phyloP scores from a whole-genome alignment of 2,329 filamentous ascomycete genomes.

The Nothomitra cinnamomea region DNA sequence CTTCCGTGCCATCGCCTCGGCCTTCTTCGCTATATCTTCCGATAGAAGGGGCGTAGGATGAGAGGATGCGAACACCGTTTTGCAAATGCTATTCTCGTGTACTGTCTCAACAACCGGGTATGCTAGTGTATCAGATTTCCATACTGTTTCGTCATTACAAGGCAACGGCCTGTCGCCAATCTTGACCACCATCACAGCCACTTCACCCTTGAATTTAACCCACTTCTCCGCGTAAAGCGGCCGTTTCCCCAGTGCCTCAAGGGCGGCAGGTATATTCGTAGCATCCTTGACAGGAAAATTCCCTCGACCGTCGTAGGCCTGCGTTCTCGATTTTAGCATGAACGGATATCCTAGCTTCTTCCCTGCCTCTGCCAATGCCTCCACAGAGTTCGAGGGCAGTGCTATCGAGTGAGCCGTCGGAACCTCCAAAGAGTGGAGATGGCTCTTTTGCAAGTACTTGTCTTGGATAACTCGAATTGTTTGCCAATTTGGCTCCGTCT shows the following conservation, averaged over 20 bases:
- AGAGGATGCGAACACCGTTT: conserved; percentile 75
- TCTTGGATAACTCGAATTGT: conserved; percentile 84
- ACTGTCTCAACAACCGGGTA: conserved; percentile 90
- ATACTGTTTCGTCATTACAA: conserved; percentile 24
- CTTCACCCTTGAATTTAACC: conserved; percentile 68
- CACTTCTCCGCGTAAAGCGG: conserved; percentile 82
- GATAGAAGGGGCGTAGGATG: conserved; percentile 17
- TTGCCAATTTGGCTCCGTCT: conserved; percentile 67
- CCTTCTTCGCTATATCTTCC: conserved; percentile 40
- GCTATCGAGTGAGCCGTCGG: conserved; percentile 56
- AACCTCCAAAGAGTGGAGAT: conserved; percentile 50
- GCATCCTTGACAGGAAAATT: conserved; percentile 47
- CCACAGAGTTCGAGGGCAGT: conserved; percentile 39
- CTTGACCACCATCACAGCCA: conserved; percentile 89
- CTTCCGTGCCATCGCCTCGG: conserved; percentile 59
- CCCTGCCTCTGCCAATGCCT: conserved; percentile 46
- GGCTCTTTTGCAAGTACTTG: conserved; percentile 79
- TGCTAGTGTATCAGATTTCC: conserved; percentile 32
- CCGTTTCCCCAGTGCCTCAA: conserved; percentile 49
- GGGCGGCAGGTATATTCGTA: conserved; percentile 45
- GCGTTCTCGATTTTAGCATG: conserved; percentile 83
- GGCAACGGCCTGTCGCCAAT: conserved; percentile 47
- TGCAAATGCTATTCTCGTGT: conserved; percentile 91
- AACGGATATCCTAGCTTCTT: conserved; percentile 59
- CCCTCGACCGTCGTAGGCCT: conserved; percentile 81